A percentile compares a stretch with the other conserved stretches of the same genome.
phyloP scores from a whole-genome alignment of 2,329 filamentous ascomycete species.

The Epichloe sp. region DNA sequence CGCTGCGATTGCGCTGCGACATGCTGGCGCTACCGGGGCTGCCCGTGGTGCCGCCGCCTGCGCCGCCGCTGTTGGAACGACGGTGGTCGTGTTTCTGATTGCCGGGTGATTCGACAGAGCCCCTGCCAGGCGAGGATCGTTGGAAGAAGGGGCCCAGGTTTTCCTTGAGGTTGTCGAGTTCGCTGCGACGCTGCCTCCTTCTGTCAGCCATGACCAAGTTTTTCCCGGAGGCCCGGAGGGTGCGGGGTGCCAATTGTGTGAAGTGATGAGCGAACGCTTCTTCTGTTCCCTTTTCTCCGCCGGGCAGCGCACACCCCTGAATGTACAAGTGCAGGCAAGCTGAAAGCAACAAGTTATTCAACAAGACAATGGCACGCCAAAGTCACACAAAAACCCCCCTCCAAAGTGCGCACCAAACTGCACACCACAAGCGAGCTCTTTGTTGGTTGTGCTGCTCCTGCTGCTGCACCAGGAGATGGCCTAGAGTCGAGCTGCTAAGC shows the following conservation, averaged over 20 bases:
- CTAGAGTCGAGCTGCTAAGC: background rate
- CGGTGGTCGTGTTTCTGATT: slow-evolving; percentile 7
- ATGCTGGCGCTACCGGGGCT: slow-evolving; percentile 13
- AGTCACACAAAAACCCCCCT: background rate
- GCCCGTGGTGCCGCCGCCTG: background rate
- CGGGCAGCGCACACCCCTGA: too few species aligned
- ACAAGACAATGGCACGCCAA: background rate
- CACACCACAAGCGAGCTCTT: too few species aligned
- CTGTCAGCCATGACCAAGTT: slow-evolving; percentile 20
- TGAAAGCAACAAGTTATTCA: background rate
- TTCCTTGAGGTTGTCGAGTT: slow-evolving; percentile 21
- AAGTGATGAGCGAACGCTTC: background rate
- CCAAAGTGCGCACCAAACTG: too few species aligned
- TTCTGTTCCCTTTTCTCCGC: background rate
- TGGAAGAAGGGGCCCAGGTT: slow-evolving; percentile 22
- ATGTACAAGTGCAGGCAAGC: background rate
- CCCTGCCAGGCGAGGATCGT: slow-evolving; percentile 11
- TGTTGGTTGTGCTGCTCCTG: too few species aligned
- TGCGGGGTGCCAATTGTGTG: background rate
- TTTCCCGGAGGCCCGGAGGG: background rate
- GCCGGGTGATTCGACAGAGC: slow-evolving; percentile 3
- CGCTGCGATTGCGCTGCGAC: slow-evolving; percentile 32
- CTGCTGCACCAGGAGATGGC: too few species aligned
- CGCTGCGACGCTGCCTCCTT: slow-evolving; percentile 19
- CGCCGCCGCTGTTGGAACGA: slow-evolving; percentile 7